Evolutionary conservation across 2,329 filamentous ascomycete genomes (phyloP).

Genomic region (Lanzia echinophila): DNA sequence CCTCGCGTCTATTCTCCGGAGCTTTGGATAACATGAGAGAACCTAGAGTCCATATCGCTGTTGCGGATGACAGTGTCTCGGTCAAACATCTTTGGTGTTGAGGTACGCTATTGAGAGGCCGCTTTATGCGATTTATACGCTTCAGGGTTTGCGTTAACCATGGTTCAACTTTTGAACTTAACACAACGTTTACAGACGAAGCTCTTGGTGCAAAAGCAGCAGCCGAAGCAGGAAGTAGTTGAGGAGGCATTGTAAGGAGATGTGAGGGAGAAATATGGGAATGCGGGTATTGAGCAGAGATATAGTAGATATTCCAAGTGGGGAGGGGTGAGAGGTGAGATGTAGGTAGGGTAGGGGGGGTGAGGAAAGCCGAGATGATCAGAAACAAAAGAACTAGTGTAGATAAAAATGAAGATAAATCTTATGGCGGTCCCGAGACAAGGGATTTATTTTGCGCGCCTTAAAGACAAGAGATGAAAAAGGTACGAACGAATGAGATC

Average conservation of each 20-base stretch:
- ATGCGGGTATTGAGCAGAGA: constrained; percentile 9
- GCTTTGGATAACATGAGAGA: constrained; percentile 90
- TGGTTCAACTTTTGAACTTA: constrained; percentile 85
- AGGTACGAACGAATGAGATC: constrained; percentile 14
- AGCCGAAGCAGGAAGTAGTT: constrained; percentile 89
- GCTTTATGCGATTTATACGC: constrained; percentile 93
- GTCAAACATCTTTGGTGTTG: constrained; percentile 95
- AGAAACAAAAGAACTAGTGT: neutral
- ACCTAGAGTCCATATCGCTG: constrained; percentile 90
- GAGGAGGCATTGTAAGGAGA: constrained; percentile 65
- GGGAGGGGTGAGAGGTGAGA: constrained; percentile 17
- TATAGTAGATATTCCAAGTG: constrained; percentile 13
- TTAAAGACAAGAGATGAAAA: constrained; percentile 20
- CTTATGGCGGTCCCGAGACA: constrained; percentile 40
- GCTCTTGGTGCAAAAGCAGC: constrained; percentile 89
- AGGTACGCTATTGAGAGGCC: constrained; percentile 90
- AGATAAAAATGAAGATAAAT: constrained; percentile 32
- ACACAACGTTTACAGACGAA: constrained; percentile 88
- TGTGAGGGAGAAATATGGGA: constrained; percentile 6
- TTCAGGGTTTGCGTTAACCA: constrained; percentile 97
- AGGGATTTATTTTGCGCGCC: constrained; percentile 53
- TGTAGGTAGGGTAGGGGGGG: constrained; percentile 16
- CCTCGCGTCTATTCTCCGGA: constrained; percentile 77
- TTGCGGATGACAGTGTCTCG: constrained; percentile 81
- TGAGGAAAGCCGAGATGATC: neutral